Evolutionary conservation across 192 early-diverging fungal species (phyloP).

Genomic region (Coemansia sp.): DNA sequence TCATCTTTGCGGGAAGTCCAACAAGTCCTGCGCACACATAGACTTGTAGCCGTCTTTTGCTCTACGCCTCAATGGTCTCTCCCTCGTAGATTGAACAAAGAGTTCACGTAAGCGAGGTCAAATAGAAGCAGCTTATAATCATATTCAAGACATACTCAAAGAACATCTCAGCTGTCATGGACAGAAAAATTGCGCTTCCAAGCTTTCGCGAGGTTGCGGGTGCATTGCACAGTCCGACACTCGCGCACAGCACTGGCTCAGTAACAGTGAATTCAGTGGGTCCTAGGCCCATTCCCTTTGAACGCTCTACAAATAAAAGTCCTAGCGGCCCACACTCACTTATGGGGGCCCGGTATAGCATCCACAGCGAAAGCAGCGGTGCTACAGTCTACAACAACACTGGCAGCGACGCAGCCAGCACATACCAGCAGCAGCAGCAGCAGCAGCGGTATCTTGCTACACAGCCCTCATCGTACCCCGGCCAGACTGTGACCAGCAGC

Average conservation of each 20-base stretch:
- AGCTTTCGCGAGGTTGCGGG: conserved; percentile 47
- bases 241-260: not conserved
- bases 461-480: conserved; percentile 7
- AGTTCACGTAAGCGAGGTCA: not conserved
- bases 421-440: conserved; percentile 18
- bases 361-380: conserved; percentile 21
- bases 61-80: not conserved
- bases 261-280: not conserved
- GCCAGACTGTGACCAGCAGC: conserved; percentile 2
- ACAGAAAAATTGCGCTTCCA: conserved; percentile 46
- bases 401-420: not conserved
- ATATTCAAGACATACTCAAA: not conserved
- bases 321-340: conserved; percentile 13
- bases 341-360: conserved; percentile 9
- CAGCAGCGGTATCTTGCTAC: conserved; percentile 5
- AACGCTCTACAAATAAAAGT: conserved; percentile 7
- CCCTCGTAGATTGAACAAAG: not conserved
- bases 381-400: not conserved
- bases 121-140: not conserved
- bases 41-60: not conserved
- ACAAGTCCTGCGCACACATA: no score
- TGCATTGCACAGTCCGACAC: conserved; percentile 29
- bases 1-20: no score
- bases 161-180: conserved; percentile 8
- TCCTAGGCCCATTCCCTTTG: conserved; percentile 40